Base-by-base conservation (phyloP, 352 stramenopile genomes). In the Pythium dissimile region DNA sequence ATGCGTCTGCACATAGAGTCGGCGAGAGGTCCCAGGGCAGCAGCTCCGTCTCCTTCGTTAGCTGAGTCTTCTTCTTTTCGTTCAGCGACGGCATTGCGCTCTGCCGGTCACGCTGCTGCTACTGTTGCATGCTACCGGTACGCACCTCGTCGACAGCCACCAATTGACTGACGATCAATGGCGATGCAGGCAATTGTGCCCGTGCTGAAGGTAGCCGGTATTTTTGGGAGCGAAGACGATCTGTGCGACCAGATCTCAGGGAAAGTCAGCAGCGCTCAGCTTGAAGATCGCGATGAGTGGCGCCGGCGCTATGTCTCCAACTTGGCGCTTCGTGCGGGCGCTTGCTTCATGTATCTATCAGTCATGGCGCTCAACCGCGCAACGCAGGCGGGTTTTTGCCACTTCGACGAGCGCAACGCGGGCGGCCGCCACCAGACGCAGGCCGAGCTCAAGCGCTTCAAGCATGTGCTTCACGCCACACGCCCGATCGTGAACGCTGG, bases 371-470 rank as follows among this genome's bases (percentile, higher is more conserved):
- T 89, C 71, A 86, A 88, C 47, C 79, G 77, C 28, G 62, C 62
- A 34, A 80, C 77, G 11, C 80, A 88, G 34, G 74, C 71, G 13
- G 81, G 81, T 6, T 92, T 89, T 50, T 89, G 76, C 61, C 52
- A 67, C 18, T 92, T 92, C 32, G 83, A 92, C 45, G 83, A 92
- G 63, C 79, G 83, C 23, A 92, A 91, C 46, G 73, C 74, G 20
- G 80, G 83, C 3, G 80, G 83, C 10, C 71, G 79, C n/a, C 87
- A 73, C 45, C 80, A 92, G 68, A 88, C 81, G 15, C 72, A 84
- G 31, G 80, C 78, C 10, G 80, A 92, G 56, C 80, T 92, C 42
- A 76, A 80, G 30, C 83, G 71, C 31, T 92, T 92, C 69, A 80
- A 89, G 57, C 75, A 89, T 20, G 80, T 91, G 47, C 69, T 91